Conservation (phyloP, 2,329 filamentous ascomycete species). For the Helminthosporium solani region DNA sequence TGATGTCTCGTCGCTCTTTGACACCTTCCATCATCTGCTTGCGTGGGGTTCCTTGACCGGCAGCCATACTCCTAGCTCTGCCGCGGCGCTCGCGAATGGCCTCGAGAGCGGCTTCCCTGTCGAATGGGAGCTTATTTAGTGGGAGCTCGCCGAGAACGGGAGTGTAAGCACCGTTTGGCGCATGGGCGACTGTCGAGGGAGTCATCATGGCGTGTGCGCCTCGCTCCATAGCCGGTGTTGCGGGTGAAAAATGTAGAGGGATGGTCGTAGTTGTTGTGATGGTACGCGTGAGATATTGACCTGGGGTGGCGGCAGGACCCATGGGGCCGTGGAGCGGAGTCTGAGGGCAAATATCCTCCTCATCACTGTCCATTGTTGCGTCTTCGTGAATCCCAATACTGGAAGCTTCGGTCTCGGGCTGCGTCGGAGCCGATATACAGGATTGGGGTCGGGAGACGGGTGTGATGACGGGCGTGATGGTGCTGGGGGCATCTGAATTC, state of each 20-base stretch:
- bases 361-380: constrained; percentile 32
- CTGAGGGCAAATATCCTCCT: constrained; percentile 25
- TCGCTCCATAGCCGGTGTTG: constrained; percentile 33
- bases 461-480: constrained; percentile 16
- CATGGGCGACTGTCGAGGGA: constrained; percentile 40
- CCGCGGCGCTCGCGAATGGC: constrained; percentile 73
- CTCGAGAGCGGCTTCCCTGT: constrained; percentile 71
- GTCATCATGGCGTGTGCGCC: constrained; percentile 24
- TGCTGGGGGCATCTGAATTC: constrained; percentile 25
- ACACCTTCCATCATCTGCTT: constrained; percentile 59
- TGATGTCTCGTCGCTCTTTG: constrained; percentile 49
- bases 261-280: constrained; percentile 52
- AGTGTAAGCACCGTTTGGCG: constrained; percentile 29
- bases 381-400: constrained; percentile 37
- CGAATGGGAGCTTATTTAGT: constrained; percentile 40
- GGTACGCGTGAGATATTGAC: constrained; percentile 39
- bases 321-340: constrained; percentile 22
- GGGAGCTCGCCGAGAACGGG: constrained; percentile 35
- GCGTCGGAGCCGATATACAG: constrained; percentile 12
- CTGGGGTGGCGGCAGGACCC: constrained; percentile 34
- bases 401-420: constrained; percentile 10
- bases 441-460: constrained; percentile 10
- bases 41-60: constrained; percentile 61
- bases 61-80: constrained; percentile 67
- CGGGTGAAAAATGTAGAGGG: constrained; percentile 49